phyloP scores from a whole-genome alignment of 768 basidiomycete genomes.

The Xerocomellus intermedius region DNA sequence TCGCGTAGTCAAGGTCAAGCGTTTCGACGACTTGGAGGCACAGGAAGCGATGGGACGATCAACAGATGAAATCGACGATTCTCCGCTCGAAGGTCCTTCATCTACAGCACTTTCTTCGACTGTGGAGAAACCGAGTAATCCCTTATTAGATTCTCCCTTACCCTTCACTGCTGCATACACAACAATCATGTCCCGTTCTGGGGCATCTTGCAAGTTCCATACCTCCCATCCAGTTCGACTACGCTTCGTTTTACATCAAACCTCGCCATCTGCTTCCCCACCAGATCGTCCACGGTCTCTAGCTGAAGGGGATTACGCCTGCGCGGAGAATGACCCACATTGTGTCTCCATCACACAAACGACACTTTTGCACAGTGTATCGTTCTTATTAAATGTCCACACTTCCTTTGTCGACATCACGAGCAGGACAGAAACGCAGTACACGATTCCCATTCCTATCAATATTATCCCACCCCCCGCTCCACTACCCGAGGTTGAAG shows the following conservation, averaged over 20 bases:
- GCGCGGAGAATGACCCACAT: slow-evolving; percentile 57
- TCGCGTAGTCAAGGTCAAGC: slow-evolving; percentile 57
- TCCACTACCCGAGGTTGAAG: slow-evolving; percentile 76
- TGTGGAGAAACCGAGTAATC: slow-evolving; percentile 33
- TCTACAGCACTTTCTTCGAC: slow-evolving; percentile 22
- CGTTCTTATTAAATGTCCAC: slow-evolving; percentile 72
- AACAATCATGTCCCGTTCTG: slow-evolving; percentile 74
- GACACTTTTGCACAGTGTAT: slow-evolving; percentile 80
- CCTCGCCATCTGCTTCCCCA: slow-evolving; percentile 49
- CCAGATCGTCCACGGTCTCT: slow-evolving; percentile 44
- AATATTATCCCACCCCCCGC: slow-evolving; percentile 72
- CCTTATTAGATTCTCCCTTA: slow-evolving; percentile 41
- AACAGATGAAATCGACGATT: slow-evolving; percentile 14
- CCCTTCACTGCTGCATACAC: slow-evolving; percentile 45
- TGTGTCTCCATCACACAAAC: slow-evolving; percentile 77
- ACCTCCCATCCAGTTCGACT: slow-evolving; percentile 68
- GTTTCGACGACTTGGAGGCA: slow-evolving; percentile 36
- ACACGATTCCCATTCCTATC: slow-evolving; percentile 65
- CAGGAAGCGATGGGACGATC: slow-evolving; percentile 17
- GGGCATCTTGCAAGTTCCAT: slow-evolving; percentile 91
- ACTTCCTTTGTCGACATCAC: slow-evolving; percentile 75
- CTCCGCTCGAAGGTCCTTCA: slow-evolving; percentile 32
- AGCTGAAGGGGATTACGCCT: slow-evolving; percentile 41
- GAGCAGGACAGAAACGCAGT: slow-evolving; percentile 64
- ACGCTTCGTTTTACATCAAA: slow-evolving; percentile 77